Evolutionary conservation across 257 asterid genomes (phyloP), one percentile per base, ranked within the genome.

Genomic region (Linaria vulgaris): DNA sequence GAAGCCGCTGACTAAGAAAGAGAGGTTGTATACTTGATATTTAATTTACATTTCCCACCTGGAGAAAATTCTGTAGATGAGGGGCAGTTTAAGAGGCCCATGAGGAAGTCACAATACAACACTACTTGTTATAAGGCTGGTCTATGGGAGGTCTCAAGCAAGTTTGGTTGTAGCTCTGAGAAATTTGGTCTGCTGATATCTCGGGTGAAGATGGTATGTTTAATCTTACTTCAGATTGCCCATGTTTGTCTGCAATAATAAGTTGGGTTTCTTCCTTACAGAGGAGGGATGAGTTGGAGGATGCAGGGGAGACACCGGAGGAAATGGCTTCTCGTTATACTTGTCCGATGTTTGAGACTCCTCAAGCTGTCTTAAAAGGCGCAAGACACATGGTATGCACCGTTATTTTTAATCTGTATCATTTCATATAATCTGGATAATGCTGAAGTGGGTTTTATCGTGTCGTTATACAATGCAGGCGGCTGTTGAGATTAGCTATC

Each of bases 81-180:
- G 74, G 99, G 97, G 62, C 95, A 89, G 77, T 90, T 37, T 78
- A 92, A 87, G 84, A 85, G 99, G 79, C 99, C 99, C 37, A 87
- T 81, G 79, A 92, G 99, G 79, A 92, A 81, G 71, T 83, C 97
- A 11, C 80, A 74, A 52, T 83, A 83, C 73, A 80, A 80, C 68
- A 63, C n/a, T n/a, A n/a, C 61, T 59, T 83, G 89, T 69, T 75
- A 79, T 75, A 87, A 87, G 75, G 80, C 95, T 63, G 97, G 97
- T 39, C 73, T 92, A 57, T 87, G 99, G 99, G 95, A 89, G 78
- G 99, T 87, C 64, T 82, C 88, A 9, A 83, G 82, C 84, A 92
- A 90, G 83, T 87, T 89, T 74, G 96, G 99, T 37, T 87, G 85
- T 61, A 92, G 96, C 78, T 83, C 99, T 7, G 99, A 92, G 80